Evolutionary conservation across 345 rosid species (phyloP), one percentile per base, ranked within the genome.

Genomic region (Odontarrhena argentea): DNA sequence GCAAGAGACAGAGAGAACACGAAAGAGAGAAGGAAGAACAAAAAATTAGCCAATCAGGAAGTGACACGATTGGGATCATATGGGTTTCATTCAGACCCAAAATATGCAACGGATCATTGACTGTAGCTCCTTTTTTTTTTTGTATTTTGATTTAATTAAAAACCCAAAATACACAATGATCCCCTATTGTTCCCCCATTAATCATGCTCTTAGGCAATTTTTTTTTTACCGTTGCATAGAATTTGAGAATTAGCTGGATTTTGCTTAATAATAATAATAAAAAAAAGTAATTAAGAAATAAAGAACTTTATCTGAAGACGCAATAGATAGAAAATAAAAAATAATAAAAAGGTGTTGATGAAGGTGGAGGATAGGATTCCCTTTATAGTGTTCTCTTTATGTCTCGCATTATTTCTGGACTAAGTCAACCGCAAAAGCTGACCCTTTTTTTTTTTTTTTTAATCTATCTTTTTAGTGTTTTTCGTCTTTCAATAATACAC

Each of bases 331-430:
- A 57, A 73, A 58, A 47, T 18, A 65, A 73, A 0, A 60, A 10
- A 52, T 11, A 66, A 65, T 73, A 36, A 73, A 73, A 73, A 65
- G 60, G 49, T 36, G 45, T 38, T 63, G 35, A 51, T 63, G 56
- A 63, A 52, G 50, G 63, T 73, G 57, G 72, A 73, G 77, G 77
- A 73, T 67, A 73, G 77, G 77, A 73, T 73, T 60, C 77, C 68
- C 66, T 73, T 73, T 73, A 59, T 52, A 51, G 68, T 66, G 37
- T 52, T 18, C 68, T 52, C 77, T 73, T 73, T 73, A 73, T 72
- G 70, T 64, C 65, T 43, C 32, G 15, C 67, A 73, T 48, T 36
- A 66, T 59, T 52, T 72, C 54, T 59, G 8, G 60, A 67, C 47
- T 65, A 73, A 73, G 76, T 73, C 76, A 73, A 73, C 76, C 71